A percentile compares a stretch with the other conserved stretches of the same genome.
Evolutionary conservation across 139 green algal species (phyloP).

Genomic region (Tetraselmis striata): DNA sequence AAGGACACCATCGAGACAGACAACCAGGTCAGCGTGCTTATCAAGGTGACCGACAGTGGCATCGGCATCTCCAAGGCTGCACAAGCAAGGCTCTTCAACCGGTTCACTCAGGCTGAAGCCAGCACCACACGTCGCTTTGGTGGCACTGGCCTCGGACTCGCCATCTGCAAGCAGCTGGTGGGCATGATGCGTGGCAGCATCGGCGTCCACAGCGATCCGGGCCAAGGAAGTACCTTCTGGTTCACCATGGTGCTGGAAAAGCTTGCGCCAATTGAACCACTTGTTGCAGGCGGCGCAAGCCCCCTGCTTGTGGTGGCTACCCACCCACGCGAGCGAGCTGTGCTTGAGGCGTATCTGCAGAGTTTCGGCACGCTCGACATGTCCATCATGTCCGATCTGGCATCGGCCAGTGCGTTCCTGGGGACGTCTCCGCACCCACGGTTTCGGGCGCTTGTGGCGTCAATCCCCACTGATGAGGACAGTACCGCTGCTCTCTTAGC

Average conservation of each 20-base stretch:
- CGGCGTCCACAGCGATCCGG: constrained; percentile 51
- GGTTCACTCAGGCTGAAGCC: constrained; percentile 67
- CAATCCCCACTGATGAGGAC: no score
- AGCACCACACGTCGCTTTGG: constrained; percentile 65
- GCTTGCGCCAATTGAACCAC: no score
- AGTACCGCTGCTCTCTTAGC: no score
- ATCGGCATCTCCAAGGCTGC: constrained; percentile 60
- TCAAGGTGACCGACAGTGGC: constrained; percentile 53
- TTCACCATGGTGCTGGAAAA: constrained; percentile 41
- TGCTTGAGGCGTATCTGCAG: no score
- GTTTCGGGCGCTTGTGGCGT: no score
- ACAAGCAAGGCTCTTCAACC: constrained; percentile 63
- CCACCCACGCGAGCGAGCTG: no score
- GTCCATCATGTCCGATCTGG: no score
- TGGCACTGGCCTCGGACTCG: constrained; percentile 73
- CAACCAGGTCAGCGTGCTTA: not conserved
- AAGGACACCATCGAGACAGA: not conserved
- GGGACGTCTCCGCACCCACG: no score
- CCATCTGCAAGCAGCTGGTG: constrained; percentile 71
- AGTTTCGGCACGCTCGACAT: no score
- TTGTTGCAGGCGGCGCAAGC: no score
- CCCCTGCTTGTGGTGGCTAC: no score
- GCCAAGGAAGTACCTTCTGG: constrained; percentile 46
- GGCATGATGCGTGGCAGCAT: constrained; percentile 74
- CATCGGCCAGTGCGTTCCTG: no score